Base-by-base conservation (phyloP, 2,329 filamentous ascomycete species). In the Colletotrichum tabaci region DNA sequence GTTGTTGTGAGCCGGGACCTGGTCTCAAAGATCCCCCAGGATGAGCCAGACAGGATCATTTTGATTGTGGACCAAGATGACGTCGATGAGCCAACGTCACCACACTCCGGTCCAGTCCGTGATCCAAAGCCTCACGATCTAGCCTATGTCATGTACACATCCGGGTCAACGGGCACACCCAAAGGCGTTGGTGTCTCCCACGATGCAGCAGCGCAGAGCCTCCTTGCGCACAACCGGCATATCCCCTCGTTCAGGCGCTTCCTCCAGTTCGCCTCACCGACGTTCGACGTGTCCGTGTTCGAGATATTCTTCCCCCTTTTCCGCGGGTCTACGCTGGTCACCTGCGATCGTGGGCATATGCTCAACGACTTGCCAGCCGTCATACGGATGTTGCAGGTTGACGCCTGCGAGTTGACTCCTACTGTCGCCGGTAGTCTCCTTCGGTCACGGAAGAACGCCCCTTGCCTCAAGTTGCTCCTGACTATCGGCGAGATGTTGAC, bases 401-500 rank as follows among this genome's bases (percentile, higher is more conserved):
- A 98, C 81, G 95, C 93, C 0, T 95, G 93, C 73, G 95, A 98
- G 82, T 85, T 98, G 64, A 98, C 95, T 0, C 95, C 95, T 0
- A 97, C 94, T 0, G 95, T 98, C 13, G 94, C 92, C 0, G 92
- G 91, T 12, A 95, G 93, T 75, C 83, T 98, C 12, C 82, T 98
- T 21, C 88, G 89, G 26, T 90, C 84, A n/a, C 87, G 94, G 74
- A 79, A 85, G 2, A 89, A 88, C 60, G 94, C 91, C 0, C 94
- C 95, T 0, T 82, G 84, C 0, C 80, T 98, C 47, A 90, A 87
- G 63, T 82, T 95, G 0, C 85, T 98, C 0, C 83, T 98, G 30
- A 98, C 95, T 0, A 98, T 98, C 75, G 95, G 95, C 7, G 95
- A 98, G 81, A 98, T 97, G 95, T 87, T 98, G 46, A 97, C 93